Evolutionary conservation across 129 eudicot genomes (phyloP), one percentile per base, ranked within the genome.

Genomic region (Dittrichia graveolens): DNA sequence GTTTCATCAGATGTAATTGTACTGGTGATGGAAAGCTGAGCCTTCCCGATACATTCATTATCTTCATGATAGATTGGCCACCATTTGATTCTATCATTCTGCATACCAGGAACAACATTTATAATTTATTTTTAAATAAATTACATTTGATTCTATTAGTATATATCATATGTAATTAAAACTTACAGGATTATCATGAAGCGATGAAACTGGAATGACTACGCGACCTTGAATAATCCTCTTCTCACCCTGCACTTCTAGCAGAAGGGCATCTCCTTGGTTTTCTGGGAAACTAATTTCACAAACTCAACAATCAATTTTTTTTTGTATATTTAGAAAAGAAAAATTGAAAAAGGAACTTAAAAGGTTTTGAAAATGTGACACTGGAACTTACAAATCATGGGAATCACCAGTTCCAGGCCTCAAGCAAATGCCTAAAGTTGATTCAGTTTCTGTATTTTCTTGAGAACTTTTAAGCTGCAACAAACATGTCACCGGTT

Each of bases 391-490:
- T 87, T 83, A 92, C 98, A 92, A 89, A 40, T 92, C 98, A 82
- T 87, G 95, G 77, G 82, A 83, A 74, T 85, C 95, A 55, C 95
- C 87, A 16, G 83, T 87, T 82, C 98, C 98, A 14, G 98, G 96
- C 67, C 82, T 78, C 80, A 92, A 77, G 49, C 81, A 79, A 77
- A 87, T 76, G 59, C 86, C 83, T 48, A 84, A 81, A 67, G 78
- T 47, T 18, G 86, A 70, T 64, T 84, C 90, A 12, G 48, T 67
- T 74, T 89, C 82, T 42, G 77, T 75, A 74, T 83, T 87, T 75
- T 89, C 96, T 31, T 81, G 47, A 12, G 86, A 83, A 77, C 98
- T 92, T 81, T 79, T 92, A 60, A 92, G 87, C 34, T 71, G 81
- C 49, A 92, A 75, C 54, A 82, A 67, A 75, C 98, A 92, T 63